phyloP scores from a whole-genome alignment of 1,139 yeast species.

The Geotrichum macrosporum region DNA sequence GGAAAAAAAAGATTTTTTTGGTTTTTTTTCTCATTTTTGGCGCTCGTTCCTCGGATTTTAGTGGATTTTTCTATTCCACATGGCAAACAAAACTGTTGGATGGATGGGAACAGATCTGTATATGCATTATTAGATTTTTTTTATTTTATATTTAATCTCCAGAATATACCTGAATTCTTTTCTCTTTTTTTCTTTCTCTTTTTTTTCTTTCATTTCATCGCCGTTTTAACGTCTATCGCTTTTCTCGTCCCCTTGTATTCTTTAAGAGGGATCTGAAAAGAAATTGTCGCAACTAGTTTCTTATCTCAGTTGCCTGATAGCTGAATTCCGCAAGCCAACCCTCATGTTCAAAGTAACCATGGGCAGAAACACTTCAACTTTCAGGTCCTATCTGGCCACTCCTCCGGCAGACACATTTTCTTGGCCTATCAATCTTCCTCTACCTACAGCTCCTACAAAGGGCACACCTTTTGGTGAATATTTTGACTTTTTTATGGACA shows the following conservation, averaged over 20 bases:
- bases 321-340: too few species aligned
- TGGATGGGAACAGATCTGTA: background rate
- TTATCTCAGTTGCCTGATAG: too few species aligned
- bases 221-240: background rate
- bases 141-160: background rate
- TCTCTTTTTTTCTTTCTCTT: background rate
- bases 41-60: too few species aligned
- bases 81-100: background rate
- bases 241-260: background rate
- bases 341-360: background rate
- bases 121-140: background rate
- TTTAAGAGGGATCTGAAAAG: too few species aligned
- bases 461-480: slow-evolving; percentile 30
- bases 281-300: too few species aligned
- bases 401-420: slow-evolving; percentile 32
- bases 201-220: too few species aligned
- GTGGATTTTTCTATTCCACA: too few species aligned
- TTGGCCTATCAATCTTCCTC: slow-evolving; percentile 33
- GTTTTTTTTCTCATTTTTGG: slow-evolving; percentile 1
- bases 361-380: slow-evolving; percentile 4
- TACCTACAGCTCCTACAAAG: slow-evolving; percentile 32
- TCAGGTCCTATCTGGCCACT: slow-evolving; percentile 26
- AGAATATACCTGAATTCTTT: background rate
- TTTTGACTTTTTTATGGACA: slow-evolving; percentile 41
- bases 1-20: slow-evolving; percentile 4